Evolutionary conservation across 2,329 filamentous ascomycete species (phyloP), one percentile per base, ranked within the genome.

Genomic region (Exophiala calicioides): DNA sequence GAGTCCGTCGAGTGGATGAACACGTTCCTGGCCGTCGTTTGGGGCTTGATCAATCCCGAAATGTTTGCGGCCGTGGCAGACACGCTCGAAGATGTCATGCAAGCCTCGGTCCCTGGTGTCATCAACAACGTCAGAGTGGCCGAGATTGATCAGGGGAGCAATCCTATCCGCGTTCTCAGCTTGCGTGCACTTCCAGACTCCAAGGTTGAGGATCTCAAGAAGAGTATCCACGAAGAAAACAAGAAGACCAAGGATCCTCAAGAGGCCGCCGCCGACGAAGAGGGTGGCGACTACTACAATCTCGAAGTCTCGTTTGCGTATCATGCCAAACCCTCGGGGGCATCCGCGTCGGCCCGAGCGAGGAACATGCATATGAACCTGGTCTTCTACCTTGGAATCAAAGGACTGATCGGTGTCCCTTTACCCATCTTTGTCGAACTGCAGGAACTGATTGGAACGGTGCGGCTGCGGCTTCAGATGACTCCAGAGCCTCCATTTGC

Each of bases 1-100:
- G 91, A 96, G 68, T 94, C 88, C 0, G 90, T 95, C 5, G 86
- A 90, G 64, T 97, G 93, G 93, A 85, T 98, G 79, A 98, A 98
- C 65, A 90, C 88, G 0, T 80, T 93, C 39, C 68, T 97, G 3
- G 81, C 80, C 1, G 80, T 95, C 31, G 77, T 93, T 32, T 98
- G 93, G 93, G 87, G 88, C 1, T 73, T 97, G 3, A 84, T 96
- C 55, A 94, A 97, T 62, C 91, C 93, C 0, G 91, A 97, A 32
- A 94, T 97, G 86, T 93, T 98, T 66, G 75, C 81, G n/a, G 81
- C 81, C 4, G 80, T 96, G 6, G 90, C 90, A n/a, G 93, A 97
- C 63, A 96, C 88, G 9, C 79, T 93, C 4, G 88, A 93, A 68
- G 91, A 97, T 65, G 87, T 97, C 57, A 97, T 97, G 91, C 90